phyloP scores from a whole-genome alignment of 805 yeast genomes.

The Kodamaea kakaduensis region DNA sequence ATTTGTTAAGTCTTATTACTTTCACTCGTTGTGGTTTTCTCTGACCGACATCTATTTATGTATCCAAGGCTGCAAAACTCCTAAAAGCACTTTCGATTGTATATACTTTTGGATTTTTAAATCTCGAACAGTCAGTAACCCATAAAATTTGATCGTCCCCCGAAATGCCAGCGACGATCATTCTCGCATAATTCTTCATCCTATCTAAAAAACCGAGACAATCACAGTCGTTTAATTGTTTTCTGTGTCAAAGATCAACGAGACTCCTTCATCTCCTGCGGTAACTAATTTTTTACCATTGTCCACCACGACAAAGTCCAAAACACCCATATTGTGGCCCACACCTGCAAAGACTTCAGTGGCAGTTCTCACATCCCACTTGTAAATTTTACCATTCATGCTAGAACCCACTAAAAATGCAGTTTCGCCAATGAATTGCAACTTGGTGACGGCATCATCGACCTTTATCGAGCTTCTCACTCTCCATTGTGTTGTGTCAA shows the following conservation, averaged over 20 bases:
- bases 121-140: too few species aligned
- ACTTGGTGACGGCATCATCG: constrained; percentile 81
- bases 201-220: too few species aligned
- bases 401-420: constrained; percentile 65
- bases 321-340: constrained; percentile 93
- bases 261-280: constrained; percentile 97
- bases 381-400: constrained; percentile 81
- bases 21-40: too few species aligned
- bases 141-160: too few species aligned
- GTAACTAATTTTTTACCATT: constrained; percentile 70
- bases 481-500: constrained; percentile 84
- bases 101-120: too few species aligned
- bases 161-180: too few species aligned
- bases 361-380: constrained; percentile 89
- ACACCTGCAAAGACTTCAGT: constrained; percentile 69
- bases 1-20: too few species aligned
- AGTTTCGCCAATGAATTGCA: constrained; percentile 57
- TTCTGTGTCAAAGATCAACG: constrained; percentile 65
- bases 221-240: too few species aligned
- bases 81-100: too few species aligned
- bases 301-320: constrained; percentile 73
- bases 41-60: too few species aligned
- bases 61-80: too few species aligned
- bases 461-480: constrained; percentile 65
- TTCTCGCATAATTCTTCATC: too few species aligned